Conservation (phyloP, 768 basidiomycete species). For the Phylloporus scabripes region DNA sequence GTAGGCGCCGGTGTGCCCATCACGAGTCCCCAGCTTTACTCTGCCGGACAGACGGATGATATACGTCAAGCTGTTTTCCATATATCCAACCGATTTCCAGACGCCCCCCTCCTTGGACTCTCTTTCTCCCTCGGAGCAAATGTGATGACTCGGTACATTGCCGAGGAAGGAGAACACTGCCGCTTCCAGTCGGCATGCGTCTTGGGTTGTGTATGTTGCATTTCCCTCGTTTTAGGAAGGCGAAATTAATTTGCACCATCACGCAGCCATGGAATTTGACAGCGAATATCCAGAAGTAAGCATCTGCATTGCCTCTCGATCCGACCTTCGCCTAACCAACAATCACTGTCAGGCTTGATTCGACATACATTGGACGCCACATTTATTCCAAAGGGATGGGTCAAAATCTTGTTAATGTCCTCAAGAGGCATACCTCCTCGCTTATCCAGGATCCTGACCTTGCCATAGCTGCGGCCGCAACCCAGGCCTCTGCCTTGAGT, state of each 20-base stretch:
- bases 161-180: constrained; percentile 66
- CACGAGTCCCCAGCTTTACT: constrained; percentile 79
- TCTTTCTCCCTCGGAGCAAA: constrained; percentile 95
- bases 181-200: constrained; percentile 62
- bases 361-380: constrained; percentile 50
- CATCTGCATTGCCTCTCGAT: constrained; percentile 8
- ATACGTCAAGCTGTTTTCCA: constrained; percentile 75
- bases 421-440: constrained; percentile 45
- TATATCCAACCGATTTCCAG: constrained; percentile 65
- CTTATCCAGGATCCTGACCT: constrained; percentile 50
- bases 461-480: constrained; percentile 43
- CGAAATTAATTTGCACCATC: constrained; percentile 9
- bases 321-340: constrained; percentile 5
- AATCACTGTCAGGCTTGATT: constrained; percentile 42
- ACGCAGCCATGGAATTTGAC: constrained; percentile 47
- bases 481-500: constrained; percentile 42
- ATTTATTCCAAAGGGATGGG: constrained; percentile 80
- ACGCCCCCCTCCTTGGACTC: constrained; percentile 76
- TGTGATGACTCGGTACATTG: constrained; percentile 84
- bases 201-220: constrained; percentile 62
- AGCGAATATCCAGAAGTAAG: constrained; percentile 34
- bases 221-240: constrained; percentile 5
- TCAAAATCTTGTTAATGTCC: constrained; percentile 56
- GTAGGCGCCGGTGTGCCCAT: constrained; percentile 81
- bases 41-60: constrained; percentile 88